phyloP scores from a whole-genome alignment of 257 asterid genomes.

The Plectranthus barbatus region DNA sequence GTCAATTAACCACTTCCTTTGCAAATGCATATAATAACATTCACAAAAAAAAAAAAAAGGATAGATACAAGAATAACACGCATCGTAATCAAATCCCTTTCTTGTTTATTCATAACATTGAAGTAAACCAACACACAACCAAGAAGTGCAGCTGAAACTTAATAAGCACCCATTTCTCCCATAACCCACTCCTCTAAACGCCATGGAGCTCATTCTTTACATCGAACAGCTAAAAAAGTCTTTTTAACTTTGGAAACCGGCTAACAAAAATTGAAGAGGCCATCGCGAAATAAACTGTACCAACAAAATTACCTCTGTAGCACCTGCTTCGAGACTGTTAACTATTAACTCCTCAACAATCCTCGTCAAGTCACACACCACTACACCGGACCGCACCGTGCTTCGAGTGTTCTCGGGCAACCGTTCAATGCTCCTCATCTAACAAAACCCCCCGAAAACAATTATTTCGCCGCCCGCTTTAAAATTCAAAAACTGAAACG shows the following conservation, averaged over 20 bases:
- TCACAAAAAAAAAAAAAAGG: too few relatives aligned
- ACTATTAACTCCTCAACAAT: constrained; percentile 80
- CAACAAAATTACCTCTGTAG: constrained; percentile 50
- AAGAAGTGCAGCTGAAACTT: too few relatives aligned
- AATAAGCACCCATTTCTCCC: too few relatives aligned
- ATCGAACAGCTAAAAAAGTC: background rate
- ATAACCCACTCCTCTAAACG: background rate
- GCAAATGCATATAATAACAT: too few relatives aligned
- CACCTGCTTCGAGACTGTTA: constrained; percentile 86
- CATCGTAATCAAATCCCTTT: background rate
- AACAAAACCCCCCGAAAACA: background rate
- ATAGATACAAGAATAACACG: background rate
- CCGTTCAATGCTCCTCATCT: constrained; percentile 58
- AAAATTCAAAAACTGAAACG: background rate
- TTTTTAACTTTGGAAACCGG: background rate
- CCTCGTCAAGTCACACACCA: constrained; percentile 67
- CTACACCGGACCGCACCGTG: constrained; percentile 65
- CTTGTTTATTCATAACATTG: background rate
- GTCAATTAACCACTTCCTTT: too few relatives aligned
- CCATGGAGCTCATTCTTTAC: background rate
- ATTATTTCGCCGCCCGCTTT: background rate
- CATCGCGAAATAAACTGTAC: background rate
- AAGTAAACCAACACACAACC: too few relatives aligned
- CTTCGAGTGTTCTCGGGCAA: constrained; percentile 64
- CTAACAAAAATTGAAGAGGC: background rate